Percentiles rank a stretch among this genome's conserved stretches.
These are phyloP conservation scores for Corylus americana DNA, from an alignment of 306 rosid species.

Conservation along the genomic window DNA sequence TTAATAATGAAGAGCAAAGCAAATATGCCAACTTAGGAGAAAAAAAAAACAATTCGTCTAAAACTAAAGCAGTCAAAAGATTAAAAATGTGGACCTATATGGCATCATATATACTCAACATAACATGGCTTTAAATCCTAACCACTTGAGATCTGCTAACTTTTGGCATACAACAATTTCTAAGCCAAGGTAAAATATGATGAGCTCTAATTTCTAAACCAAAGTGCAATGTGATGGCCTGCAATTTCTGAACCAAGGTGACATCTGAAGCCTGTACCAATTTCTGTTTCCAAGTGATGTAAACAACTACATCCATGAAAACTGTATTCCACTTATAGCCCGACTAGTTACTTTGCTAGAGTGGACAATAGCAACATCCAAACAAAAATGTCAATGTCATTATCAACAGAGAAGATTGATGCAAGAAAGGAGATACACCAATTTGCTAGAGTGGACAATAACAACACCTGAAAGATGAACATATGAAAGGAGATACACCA, in stretches of 20 bases:
- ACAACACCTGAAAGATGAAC: constrained; percentile 87
- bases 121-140: not conserved
- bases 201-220: not conserved
- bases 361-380: constrained; percentile 4
- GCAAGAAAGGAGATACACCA: constrained; percentile 68
- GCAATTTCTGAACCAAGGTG: not conserved
- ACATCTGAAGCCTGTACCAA: not conserved
- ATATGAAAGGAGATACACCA: constrained; percentile 89
- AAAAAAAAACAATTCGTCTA: not conserved
- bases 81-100: not conserved
- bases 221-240: not conserved
- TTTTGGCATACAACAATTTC: not conserved
- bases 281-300: not conserved
- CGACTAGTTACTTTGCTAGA: not conserved
- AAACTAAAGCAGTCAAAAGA: not conserved
- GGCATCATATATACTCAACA: not conserved
- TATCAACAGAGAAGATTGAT: constrained; percentile 1
- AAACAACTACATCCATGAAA: not conserved
- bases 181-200: not conserved
- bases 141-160: not conserved
- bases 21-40: not conserved
- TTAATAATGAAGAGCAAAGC: constrained; percentile 4
- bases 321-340: not conserved
- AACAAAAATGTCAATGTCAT: constrained; percentile 17
- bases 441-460: not conserved